These are phyloP conservation scores for Kernera saxatilis DNA, from an alignment of 345 rosid genomes.

Conservation along the genomic window DNA sequence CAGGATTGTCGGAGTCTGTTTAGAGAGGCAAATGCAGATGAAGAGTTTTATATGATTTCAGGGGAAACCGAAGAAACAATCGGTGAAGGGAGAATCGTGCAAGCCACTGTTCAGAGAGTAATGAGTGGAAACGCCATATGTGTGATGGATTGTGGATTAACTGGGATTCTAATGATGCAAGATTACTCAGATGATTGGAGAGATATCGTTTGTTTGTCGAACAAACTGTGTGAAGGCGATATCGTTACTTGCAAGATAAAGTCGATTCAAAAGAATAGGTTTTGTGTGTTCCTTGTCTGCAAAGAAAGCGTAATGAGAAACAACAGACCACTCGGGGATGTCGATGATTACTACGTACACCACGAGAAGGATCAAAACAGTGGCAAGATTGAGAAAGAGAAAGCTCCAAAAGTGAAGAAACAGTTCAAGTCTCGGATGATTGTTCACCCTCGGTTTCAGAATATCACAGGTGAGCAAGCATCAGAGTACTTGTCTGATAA, in stretches of 20 bases:
- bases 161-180: slow-evolving; percentile 63
- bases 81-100: slow-evolving; percentile 71
- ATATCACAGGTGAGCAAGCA: slow-evolving; percentile 79
- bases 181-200: slow-evolving; percentile 80
- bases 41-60: slow-evolving; percentile 69
- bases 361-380: slow-evolving; percentile 50
- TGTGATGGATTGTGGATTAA: slow-evolving; percentile 65
- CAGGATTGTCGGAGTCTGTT: slow-evolving; percentile 67
- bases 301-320: slow-evolving; percentile 72
- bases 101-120: slow-evolving; percentile 66
- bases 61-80: slow-evolving; percentile 81
- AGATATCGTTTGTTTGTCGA: slow-evolving; percentile 65
- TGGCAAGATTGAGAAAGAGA: slow-evolving; percentile 55
- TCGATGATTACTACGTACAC: slow-evolving; percentile 62
- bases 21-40: slow-evolving; percentile 65
- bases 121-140: slow-evolving; percentile 68
- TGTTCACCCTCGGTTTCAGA: slow-evolving; percentile 87
- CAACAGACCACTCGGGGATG: slow-evolving; percentile 33
- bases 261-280: slow-evolving; percentile 61
- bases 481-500: slow-evolving; percentile 68
- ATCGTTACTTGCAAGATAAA: slow-evolving; percentile 73
- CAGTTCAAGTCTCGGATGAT: slow-evolving; percentile 82
- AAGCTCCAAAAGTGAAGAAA: slow-evolving; percentile 69
- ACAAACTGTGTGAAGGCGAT: slow-evolving; percentile 70
- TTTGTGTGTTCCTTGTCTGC: slow-evolving; percentile 60